Evolutionary conservation across 2,329 filamentous ascomycete species (phyloP).

Genomic region (Onygena corvina): DNA sequence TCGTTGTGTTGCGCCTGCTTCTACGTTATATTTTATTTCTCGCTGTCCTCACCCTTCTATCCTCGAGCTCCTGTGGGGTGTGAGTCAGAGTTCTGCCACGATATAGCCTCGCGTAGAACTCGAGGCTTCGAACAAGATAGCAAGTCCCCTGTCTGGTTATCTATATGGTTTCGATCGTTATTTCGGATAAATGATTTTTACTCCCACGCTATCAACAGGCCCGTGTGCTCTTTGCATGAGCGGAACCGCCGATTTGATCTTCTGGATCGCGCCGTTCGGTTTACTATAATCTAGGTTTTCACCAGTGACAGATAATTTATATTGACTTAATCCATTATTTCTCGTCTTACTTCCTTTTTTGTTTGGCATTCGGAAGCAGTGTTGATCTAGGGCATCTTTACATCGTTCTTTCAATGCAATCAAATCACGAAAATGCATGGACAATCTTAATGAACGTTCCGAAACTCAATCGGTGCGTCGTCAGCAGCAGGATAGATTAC

Average conservation of each 20-base stretch:
- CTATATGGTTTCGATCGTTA: no score
- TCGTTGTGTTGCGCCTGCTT: not conserved
- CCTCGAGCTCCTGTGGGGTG: not conserved
- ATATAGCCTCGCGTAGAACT: no score
- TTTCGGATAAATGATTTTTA: not conserved
- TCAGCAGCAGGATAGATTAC: no score
- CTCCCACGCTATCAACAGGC: not conserved
- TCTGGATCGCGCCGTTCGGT: not conserved
- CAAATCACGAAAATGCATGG: no score
- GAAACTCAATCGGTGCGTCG: no score
- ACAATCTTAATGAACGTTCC: no score
- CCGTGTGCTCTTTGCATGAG: not conserved
- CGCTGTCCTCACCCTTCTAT: not conserved
- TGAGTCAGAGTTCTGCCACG: no score
- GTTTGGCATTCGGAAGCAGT: no score
- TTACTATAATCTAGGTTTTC: not conserved
- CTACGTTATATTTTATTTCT: not conserved
- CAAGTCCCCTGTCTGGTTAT: no score
- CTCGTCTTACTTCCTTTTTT: not conserved
- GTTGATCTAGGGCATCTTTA: no score
- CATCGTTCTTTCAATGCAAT: no score
- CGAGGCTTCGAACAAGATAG: no score
- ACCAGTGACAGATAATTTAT: slow-evolving; percentile 1
- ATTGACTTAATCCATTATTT: not conserved
- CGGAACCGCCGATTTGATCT: not conserved